Evolutionary conservation across 768 basidiomycete genomes (phyloP), one percentile per base, ranked within the genome.

Genomic region (Tricholomella constricta): DNA sequence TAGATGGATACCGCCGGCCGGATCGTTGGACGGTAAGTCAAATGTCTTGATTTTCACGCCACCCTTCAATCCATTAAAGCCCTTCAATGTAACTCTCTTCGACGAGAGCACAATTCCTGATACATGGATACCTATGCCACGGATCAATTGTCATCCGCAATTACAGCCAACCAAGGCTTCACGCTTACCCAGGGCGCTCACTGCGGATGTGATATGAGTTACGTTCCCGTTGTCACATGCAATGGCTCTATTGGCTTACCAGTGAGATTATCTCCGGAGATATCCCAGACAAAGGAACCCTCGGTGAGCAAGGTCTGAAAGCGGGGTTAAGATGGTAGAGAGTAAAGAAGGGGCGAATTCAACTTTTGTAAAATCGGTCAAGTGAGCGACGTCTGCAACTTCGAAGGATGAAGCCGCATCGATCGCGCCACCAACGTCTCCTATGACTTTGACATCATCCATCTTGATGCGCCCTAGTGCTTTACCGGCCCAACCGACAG

Each of bases 11-110:
- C 88, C 87, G 17, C 88, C 88, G 9, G 77, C 79, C 1, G 86
- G 86, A 59, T 89, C 88, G 60, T 90, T 77, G 10, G 76, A 72
- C 0, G 88, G 88, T 22, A 90, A 67, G 67, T 89, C 85, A 59
- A 90, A 90, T 2, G 81, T 78, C 22, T 83, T 68, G 54, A 90
- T 86, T 22, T 66, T 69, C 17, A 90, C 86, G 11, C 83, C 83
- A 36, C 74, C 74, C 52, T 83, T 76, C 32, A 90, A 69, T 20
- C 83, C 82, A 63, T 89, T 85, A 72, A 90, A 84, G 11, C 87
- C 88, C 57, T 84, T 84, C 35, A 90, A 69, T 4, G 80, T 78
- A 9, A 90, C 81, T 6, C 66, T 71, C 71, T 88, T 86, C 35
- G 76, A 69, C 3, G 80, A 62, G 37, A 87, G 74, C 3, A 70